Base-by-base conservation (phyloP, 2,329 filamentous ascomycete genomes). In the Diplodia sapinea region DNA sequence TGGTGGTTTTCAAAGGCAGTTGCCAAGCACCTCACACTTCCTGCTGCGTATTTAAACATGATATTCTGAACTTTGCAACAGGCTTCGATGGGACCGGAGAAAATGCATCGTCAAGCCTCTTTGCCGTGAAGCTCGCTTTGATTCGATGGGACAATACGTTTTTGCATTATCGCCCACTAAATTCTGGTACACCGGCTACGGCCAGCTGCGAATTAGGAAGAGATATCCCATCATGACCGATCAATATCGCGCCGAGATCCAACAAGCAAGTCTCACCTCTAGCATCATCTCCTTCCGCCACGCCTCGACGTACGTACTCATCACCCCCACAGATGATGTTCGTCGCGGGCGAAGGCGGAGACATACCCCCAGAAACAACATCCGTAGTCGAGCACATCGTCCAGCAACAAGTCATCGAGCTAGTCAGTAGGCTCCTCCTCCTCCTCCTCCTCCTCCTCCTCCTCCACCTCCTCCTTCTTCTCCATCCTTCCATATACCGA, bases 331-430 rank as follows among this genome's bases (percentile, higher is more conserved):
- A 61, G 56, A 61, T 61, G 56, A 61, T 49, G 40, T 61, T 61
- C 40, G 40, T 61, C 6, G 56, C 38, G 9, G 56, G 56, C 15
- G 56, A 61, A n/a, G 33, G 3, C 40, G 38, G 20, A 15, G 56
- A 61, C 8, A 31, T 49, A 15, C 20, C 56, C 26, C 13, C 26
- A 5, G 40, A 47, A 17, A 49, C 40, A 2, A 61, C 56, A 5
- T 20, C 56, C 7, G 1, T 33, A 4, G 56, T 61, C 15, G 56
- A 61, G 7, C 17, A 17, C 2, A 49, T 61, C 8, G 40, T 61
- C 38, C 56, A 33, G 23, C 56, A 61, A n/a, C 56, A 61, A 49
- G 56, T 61, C 40, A 49, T n/a, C 23, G 38, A 47, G 15, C 20
- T 61, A 3, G 56, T 61, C 47, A 38, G 17, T 15, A 11, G 3